Conservation (phyloP, 1,284 basidiomycete genomes). For the Fomitopsis palustris region DNA sequence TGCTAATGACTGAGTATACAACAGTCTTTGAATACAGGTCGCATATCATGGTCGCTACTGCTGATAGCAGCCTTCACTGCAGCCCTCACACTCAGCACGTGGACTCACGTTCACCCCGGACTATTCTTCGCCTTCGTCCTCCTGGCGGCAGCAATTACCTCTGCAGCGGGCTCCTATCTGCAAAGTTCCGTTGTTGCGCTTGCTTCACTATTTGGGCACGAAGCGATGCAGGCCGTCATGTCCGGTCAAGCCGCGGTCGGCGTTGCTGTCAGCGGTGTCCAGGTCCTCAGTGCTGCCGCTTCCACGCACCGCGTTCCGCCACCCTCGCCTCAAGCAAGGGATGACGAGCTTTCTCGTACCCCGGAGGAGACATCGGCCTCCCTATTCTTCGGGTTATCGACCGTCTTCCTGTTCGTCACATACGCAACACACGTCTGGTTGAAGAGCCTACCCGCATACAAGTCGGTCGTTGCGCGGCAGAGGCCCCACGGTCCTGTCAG, state of each 20-base stretch:
- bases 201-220: conserved; percentile 69
- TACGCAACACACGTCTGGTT: conserved; percentile 54
- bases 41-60: conserved; percentile 19
- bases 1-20: neutral
- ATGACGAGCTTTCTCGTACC: conserved; percentile 9
- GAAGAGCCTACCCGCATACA: conserved; percentile 54
- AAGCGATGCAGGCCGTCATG: conserved; percentile 66
- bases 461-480: conserved; percentile 37
- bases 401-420: conserved; percentile 56
- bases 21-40: conserved; percentile 23
- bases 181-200: conserved; percentile 67
- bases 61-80: conserved; percentile 46
- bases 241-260: conserved; percentile 77
- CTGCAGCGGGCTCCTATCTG: conserved; percentile 61
- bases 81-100: conserved; percentile 59
- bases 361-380: conserved; percentile 61
- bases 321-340: conserved; percentile 31
- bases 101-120: conserved; percentile 45
- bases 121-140: conserved; percentile 65
- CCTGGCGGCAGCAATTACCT: conserved; percentile 51
- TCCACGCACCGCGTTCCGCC: conserved; percentile 38
- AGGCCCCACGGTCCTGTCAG: conserved; percentile 6
- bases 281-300: conserved; percentile 59
- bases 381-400: conserved; percentile 69
- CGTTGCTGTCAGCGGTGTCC: conserved; percentile 67